These are phyloP conservation scores for Allodekkera sacchari DNA, from an alignment of 805 yeast genomes.

Conservation along the genomic window DNA sequence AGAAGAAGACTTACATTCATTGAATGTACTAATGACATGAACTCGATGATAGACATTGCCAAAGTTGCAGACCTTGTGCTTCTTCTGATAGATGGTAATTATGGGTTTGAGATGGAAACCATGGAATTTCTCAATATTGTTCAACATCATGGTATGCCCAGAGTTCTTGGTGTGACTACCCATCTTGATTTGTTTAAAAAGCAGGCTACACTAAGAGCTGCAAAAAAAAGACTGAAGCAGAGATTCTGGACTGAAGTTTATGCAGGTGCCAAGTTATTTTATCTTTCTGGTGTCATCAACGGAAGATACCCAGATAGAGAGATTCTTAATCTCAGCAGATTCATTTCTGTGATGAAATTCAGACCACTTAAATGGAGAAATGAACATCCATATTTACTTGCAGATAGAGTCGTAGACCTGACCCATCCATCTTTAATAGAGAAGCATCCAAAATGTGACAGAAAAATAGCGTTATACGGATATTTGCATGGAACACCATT, in stretches of 20 bases:
- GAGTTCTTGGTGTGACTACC: constrained; percentile 90
- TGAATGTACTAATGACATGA: constrained; percentile 87
- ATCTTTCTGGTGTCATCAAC: constrained; percentile 89
- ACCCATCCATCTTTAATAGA: constrained; percentile 86
- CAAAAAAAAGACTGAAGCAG: constrained; percentile 85
- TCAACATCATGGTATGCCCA: constrained; percentile 98
- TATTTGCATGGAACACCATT: constrained; percentile 92
- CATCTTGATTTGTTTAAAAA: constrained; percentile 91
- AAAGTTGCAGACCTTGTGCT: constrained; percentile 91
- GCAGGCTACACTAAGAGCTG: constrained; percentile 79
- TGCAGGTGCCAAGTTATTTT: constrained; percentile 94
- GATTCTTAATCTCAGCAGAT: constrained; percentile 81
- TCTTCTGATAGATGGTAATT: constrained; percentile 88
- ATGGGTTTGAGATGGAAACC: constrained; percentile 98
- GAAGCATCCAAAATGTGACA: constrained; percentile 71
- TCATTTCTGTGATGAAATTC: constrained; percentile 95
- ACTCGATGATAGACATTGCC: constrained; percentile 94
- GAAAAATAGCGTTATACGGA: constrained; percentile 89
- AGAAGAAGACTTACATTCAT: constrained; percentile 86
- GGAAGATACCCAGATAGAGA: constrained; percentile 98
- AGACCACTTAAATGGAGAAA: constrained; percentile 99
- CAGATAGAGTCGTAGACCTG: constrained; percentile 83
- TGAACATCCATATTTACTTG: constrained; percentile 90
- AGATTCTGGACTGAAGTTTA: constrained; percentile 99
- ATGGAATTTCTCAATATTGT: constrained; percentile 96